Conservation (phyloP, 768 basidiomycete species). For the Rhizopogon vulgaris region DNA sequence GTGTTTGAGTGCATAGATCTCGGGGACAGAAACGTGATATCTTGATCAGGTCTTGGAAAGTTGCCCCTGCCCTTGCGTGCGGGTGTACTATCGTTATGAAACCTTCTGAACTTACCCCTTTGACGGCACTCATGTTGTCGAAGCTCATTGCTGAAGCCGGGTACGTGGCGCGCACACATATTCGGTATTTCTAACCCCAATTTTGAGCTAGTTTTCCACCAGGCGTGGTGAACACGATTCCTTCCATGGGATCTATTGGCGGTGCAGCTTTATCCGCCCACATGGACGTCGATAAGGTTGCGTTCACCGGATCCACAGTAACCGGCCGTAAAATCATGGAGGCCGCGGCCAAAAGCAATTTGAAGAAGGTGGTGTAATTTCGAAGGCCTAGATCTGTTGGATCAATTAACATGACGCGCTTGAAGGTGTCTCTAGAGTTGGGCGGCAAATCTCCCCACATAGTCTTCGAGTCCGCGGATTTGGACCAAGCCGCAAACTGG, state of each 20-base stretch:
- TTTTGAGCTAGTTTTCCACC: constrained; percentile 63
- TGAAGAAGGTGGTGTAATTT: constrained; percentile 69
- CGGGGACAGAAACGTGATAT: constrained; percentile 1
- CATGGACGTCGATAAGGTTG: constrained; percentile 85
- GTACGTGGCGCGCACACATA: constrained; percentile 30
- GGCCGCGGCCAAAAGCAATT: constrained; percentile 87
- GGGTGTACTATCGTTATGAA: constrained; percentile 96
- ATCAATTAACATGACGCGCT: constrained; percentile 5
- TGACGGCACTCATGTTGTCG: constrained; percentile 78
- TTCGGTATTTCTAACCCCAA: neutral
- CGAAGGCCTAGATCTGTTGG: neutral
- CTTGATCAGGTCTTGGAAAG: constrained; percentile 71
- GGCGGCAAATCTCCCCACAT: constrained; percentile 91
- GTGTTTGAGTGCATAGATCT: constrained; percentile 2
- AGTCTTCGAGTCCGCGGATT: constrained; percentile 85
- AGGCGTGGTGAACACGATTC: constrained; percentile 86
- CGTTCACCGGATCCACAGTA: constrained; percentile 89
- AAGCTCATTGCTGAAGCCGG: constrained; percentile 81
- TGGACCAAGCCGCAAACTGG: constrained; percentile 84
- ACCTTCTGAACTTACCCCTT: constrained; percentile 81
- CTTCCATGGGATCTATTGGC: constrained; percentile 75
- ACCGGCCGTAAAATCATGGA: constrained; percentile 90
- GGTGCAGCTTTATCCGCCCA: constrained; percentile 84
- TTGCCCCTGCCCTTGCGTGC: constrained; percentile 85
- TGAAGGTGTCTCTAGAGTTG: constrained; percentile 81